Conservation (phyloP, 345 rosid species). For the Tarenaya hassleriana region DNA sequence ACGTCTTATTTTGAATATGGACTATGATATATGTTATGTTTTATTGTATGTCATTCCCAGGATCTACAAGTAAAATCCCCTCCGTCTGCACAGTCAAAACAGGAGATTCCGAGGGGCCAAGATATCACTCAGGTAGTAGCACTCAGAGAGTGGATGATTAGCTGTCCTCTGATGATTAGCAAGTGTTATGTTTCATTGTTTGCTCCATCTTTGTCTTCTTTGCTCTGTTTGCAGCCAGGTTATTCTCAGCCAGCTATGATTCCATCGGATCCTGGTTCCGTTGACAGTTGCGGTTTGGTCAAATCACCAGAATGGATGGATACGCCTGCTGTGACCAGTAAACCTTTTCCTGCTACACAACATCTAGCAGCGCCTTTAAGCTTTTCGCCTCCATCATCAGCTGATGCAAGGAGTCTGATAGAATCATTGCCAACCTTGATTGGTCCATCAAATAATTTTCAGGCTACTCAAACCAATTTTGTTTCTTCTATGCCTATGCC, state of each 20-base stretch:
- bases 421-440: slow-evolving; percentile 20
- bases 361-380: slow-evolving; percentile 26
- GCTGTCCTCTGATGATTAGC: not conserved
- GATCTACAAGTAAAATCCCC: slow-evolving; percentile 86
- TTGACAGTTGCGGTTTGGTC: not conserved
- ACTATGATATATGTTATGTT: no score
- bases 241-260: slow-evolving; percentile 17
- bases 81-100: slow-evolving; percentile 50
- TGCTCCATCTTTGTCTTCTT: not conserved
- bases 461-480: slow-evolving; percentile 18
- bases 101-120: slow-evolving; percentile 21
- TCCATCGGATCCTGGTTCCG: slow-evolving; percentile 19
- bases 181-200: not conserved
- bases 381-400: slow-evolving; percentile 13
- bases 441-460: slow-evolving; percentile 19
- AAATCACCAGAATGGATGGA: slow-evolving; percentile 8
- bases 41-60: slow-evolving; percentile 33
- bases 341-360: slow-evolving; percentile 20
- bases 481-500: slow-evolving; percentile 18
- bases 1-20: no score
- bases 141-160: slow-evolving; percentile 5
- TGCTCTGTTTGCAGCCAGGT: slow-evolving; percentile 18
- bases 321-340: slow-evolving; percentile 26
- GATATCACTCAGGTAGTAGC: slow-evolving; percentile 15
- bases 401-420: slow-evolving; percentile 18